These are phyloP conservation scores for Ogataea glucozyma DNA, from an alignment of 805 yeast species.

Conservation along the genomic window DNA sequence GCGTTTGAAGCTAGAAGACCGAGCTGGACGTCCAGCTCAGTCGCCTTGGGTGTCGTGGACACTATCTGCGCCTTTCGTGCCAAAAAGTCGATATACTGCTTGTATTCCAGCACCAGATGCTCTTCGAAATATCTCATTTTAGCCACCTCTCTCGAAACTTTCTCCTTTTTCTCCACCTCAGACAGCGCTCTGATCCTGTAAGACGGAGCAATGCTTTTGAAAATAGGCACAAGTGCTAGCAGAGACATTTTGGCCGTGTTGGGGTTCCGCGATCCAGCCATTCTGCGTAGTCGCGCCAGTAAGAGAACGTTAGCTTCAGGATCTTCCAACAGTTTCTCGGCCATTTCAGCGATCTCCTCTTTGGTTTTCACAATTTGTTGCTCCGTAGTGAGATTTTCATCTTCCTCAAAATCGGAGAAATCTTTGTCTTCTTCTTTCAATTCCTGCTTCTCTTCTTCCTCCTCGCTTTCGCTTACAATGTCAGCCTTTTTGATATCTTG, in stretches of 20 bases:
- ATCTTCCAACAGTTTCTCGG: constrained; percentile 75
- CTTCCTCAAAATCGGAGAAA: constrained; percentile 41
- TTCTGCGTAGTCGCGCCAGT: constrained; percentile 64
- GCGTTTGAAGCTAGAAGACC: constrained; percentile 70
- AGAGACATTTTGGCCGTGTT: constrained; percentile 71
- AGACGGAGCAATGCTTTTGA: constrained; percentile 84
- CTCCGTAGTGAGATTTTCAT: constrained; percentile 46
- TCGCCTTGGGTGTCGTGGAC: constrained; percentile 28
- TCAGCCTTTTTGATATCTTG: constrained; percentile 19
- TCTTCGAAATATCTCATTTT: constrained; percentile 81
- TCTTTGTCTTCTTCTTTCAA: constrained; percentile 13
- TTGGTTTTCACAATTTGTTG: constrained; percentile 63
- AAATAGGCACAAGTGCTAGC: constrained; percentile 78
- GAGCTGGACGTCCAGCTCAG: constrained; percentile 39
- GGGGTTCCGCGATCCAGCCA: constrained; percentile 66
- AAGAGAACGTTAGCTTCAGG: constrained; percentile 81
- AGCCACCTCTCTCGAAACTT: constrained; percentile 80
- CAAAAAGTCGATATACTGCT: constrained; percentile 60
- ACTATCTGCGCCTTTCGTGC: constrained; percentile 39
- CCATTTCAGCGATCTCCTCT: constrained; percentile 82
- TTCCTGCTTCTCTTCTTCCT: constrained; percentile 17
- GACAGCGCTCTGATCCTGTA: constrained; percentile 82
- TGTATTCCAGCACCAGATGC: constrained; percentile 66
- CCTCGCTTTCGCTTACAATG: constrained; percentile 17
- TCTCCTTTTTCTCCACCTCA: constrained; percentile 78